These are phyloP conservation scores for Sequoia sempervirens DNA, from an alignment of 75 land plant species.

Conservation along the genomic window DNA sequence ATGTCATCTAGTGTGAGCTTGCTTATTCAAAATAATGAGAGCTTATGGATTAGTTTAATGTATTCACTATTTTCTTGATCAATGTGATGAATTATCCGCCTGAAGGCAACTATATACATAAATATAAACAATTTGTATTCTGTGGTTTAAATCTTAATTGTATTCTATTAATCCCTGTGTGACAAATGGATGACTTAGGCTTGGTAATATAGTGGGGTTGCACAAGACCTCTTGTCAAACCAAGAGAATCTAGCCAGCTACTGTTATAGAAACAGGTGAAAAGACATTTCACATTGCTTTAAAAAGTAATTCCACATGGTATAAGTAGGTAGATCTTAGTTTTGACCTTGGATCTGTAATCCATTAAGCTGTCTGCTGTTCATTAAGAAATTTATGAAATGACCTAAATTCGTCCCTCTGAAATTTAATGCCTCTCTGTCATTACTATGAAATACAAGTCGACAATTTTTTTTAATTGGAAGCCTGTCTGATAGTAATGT, in stretches of 20 bases:
- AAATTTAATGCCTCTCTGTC: not conserved
- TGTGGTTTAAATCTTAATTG: not conserved
- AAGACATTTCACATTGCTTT: not conserved
- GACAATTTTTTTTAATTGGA: not conserved
- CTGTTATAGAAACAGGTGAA: not conserved
- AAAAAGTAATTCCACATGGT: not conserved
- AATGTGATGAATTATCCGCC: not conserved
- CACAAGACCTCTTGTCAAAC: not conserved
- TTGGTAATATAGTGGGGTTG: not conserved
- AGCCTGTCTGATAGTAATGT: not conserved
- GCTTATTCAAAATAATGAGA: not conserved
- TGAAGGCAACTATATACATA: not conserved
- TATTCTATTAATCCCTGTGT: not conserved
- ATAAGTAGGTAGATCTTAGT: not conserved
- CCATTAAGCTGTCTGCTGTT: not conserved
- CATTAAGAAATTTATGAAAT: not conserved
- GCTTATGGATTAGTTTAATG: not conserved
- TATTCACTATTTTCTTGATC: not conserved
- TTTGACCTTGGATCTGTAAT: not conserved
- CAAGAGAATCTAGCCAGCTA: not conserved
- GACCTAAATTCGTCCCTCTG: not conserved
- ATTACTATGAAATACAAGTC: not conserved
- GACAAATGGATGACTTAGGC: not conserved
- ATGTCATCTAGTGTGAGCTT: not conserved
- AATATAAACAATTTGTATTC: not conserved